Percentiles rank a stretch among this genome's conserved stretches.
Evolutionary conservation across 2,329 filamentous ascomycete genomes (phyloP).

Genomic region (Aureobasidium sp.): DNA sequence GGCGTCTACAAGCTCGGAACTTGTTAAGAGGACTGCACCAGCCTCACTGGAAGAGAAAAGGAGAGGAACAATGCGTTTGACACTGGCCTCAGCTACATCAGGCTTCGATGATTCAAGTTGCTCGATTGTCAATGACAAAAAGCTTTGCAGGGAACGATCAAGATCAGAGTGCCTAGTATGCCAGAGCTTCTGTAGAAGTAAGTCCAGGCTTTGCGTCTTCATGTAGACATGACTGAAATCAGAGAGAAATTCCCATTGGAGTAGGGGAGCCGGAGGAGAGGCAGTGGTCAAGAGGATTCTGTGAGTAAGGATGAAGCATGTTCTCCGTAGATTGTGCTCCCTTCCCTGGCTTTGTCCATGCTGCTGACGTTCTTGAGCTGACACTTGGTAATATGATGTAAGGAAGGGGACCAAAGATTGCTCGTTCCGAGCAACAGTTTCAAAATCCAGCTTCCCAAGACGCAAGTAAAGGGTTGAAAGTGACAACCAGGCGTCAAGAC

Average conservation of each 20-base stretch:
- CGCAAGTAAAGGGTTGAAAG: constrained; percentile 60
- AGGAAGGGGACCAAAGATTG: constrained; percentile 58
- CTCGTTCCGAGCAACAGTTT: constrained; percentile 45
- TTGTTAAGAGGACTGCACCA: constrained; percentile 63
- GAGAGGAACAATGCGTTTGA: constrained; percentile 57
- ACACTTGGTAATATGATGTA: constrained; percentile 56
- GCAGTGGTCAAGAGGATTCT: constrained; percentile 47
- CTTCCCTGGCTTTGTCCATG: constrained; percentile 25
- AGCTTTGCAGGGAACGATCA: constrained; percentile 49
- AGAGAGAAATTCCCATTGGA: constrained; percentile 63
- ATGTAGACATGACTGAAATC: constrained; percentile 61
- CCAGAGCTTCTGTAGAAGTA: constrained; percentile 47
- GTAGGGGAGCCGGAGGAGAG: constrained; percentile 39
- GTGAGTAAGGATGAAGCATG: constrained; percentile 58
- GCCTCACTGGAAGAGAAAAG: constrained; percentile 53
- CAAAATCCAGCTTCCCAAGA: constrained; percentile 51
- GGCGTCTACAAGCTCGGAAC: constrained; percentile 80
- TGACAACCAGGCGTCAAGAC: constrained; percentile 68
- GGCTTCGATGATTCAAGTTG: constrained; percentile 58
- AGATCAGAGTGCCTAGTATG: constrained; percentile 43
- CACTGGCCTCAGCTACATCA: constrained; percentile 46
- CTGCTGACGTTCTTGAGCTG: constrained; percentile 6
- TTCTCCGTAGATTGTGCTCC: constrained; percentile 50
- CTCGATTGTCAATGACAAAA: constrained; percentile 57
- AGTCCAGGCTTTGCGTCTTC: constrained; percentile 51